phyloP scores from a whole-genome alignment of 2,329 filamentous ascomycete species.

The Mariannaea elegans region DNA sequence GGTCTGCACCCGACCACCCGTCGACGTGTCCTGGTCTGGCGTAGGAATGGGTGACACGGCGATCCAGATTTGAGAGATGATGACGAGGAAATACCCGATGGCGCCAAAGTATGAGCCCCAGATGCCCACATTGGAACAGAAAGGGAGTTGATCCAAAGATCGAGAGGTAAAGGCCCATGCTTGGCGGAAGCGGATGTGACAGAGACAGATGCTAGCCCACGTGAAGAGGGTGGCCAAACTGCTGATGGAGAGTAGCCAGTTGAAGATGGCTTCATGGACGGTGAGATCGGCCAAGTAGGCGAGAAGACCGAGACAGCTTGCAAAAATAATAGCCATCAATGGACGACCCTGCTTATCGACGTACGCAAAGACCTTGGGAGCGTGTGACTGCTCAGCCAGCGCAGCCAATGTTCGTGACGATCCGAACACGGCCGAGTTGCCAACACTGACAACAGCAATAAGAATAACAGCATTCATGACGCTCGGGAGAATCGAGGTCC shows the following conservation, averaged over 20 bases:
- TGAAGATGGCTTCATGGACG: constrained; percentile 70
- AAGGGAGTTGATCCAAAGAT: constrained; percentile 78
- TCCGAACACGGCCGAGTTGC: constrained; percentile 91
- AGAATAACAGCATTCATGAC: constrained; percentile 97
- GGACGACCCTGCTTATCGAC: constrained; percentile 87
- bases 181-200: constrained; percentile 88
- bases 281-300: constrained; percentile 77
- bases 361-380: constrained; percentile 79
- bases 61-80: constrained; percentile 88
- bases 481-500: constrained; percentile 81
- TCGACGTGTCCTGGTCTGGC: constrained; percentile 46
- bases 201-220: constrained; percentile 84
- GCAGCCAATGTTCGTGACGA: constrained; percentile 90
- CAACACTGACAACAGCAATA: constrained; percentile 88
- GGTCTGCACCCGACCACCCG: constrained; percentile 59
- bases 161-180: constrained; percentile 77
- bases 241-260: constrained; percentile 81
- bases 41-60: constrained; percentile 78
- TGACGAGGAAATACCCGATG: constrained; percentile 75
- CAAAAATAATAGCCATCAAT: constrained; percentile 74
- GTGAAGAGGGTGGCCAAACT: constrained; percentile 80
- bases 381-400: constrained; percentile 86
- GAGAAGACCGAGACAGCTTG: constrained; percentile 75
- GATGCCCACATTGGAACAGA: constrained; percentile 80
- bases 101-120: constrained; percentile 85